Base-by-base conservation (phyloP, 2,329 filamentous ascomycete species). In the Cladophialophora exuberans region DNA sequence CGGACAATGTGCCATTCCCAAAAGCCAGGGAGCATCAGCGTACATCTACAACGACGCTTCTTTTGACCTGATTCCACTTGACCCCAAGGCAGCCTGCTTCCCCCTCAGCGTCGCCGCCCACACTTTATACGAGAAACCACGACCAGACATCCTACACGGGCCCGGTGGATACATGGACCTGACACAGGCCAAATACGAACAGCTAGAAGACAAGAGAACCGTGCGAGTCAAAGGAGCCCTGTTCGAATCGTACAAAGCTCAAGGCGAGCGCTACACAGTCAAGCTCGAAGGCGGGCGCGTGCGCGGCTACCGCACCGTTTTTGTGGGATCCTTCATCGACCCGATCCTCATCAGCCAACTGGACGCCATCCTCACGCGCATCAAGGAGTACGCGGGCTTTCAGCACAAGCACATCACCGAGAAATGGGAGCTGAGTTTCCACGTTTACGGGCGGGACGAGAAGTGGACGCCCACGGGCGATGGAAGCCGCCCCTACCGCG, bases 111-210 rank as follows among this genome's bases (percentile, higher is more conserved):
- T 83, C 0, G 79, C 79, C 0, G 77, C 80, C 0, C 80, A 83
- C 56, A 76, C 78, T 0, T 64, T 83, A 7, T 83, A 83, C 48
- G 80, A 83, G 67, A 83, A 83, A 56, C 70, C 73, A 0, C 63
- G 79, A n/a, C 80, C 81, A 0, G 80, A 83, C 62, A 61, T 77
- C 1, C 62, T 82, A 1, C 57, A 67, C 4, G 80, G 80, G 0
- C 81, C 80, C 0, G 81, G 80, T 0, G 81, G 80, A 0, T 63
- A 67, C 4, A 68, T 83, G 0, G 67, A 78, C 33, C 65, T 82
- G 0, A 67, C 68, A 0, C 39, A 66, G 0, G 69, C 76, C 1
- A 70, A 60, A 2, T 81, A 80, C 54, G 69, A 76, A 53, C 72
- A 78, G 58, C 60, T 79, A 3, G 59, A 62, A 0, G 75, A 76